Evolutionary conservation across 1,139 yeast genomes (phyloP).

Genomic region (Sugiyamaella novakii): DNA sequence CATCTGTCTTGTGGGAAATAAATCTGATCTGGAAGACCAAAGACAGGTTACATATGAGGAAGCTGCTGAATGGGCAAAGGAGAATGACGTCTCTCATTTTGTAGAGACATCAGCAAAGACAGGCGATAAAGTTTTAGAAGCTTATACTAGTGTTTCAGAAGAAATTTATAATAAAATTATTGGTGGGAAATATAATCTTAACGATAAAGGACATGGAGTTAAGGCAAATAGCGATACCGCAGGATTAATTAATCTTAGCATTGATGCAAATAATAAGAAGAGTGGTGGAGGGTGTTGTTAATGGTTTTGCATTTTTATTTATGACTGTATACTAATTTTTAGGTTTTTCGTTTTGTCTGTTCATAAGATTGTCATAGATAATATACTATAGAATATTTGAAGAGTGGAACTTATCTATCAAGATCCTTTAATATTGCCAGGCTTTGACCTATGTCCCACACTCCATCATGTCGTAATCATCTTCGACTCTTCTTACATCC

Average conservation of each 20-base stretch:
- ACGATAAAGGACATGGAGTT: slow-evolving; percentile 38
- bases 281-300: slow-evolving; percentile 15
- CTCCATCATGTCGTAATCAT: no score
- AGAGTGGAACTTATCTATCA: no score
- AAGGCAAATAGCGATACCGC: slow-evolving; percentile 31
- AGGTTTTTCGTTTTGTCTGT: no score
- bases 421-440: no score
- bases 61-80: slow-evolving; percentile 77
- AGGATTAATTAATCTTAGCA: slow-evolving; percentile 31
- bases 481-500: no score
- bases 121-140: slow-evolving; percentile 85
- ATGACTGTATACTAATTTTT: no score
- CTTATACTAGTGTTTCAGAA: slow-evolving; percentile 81
- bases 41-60: slow-evolving; percentile 77
- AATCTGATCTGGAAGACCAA: slow-evolving; percentile 68
- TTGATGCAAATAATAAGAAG: slow-evolving; percentile 25
- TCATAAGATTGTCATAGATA: no score
- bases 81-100: slow-evolving; percentile 85
- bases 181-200: slow-evolving; percentile 38
- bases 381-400: no score
- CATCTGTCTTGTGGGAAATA: slow-evolving; percentile 87
- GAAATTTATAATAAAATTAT: slow-evolving; percentile 49
- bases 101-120: slow-evolving; percentile 92
- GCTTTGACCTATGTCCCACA: no score
- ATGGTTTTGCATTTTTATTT: not conserved